Evolutionary conservation across 2,329 filamentous ascomycete genomes (phyloP), one percentile per base, ranked within the genome.

Genomic region (Microsporum canis): DNA sequence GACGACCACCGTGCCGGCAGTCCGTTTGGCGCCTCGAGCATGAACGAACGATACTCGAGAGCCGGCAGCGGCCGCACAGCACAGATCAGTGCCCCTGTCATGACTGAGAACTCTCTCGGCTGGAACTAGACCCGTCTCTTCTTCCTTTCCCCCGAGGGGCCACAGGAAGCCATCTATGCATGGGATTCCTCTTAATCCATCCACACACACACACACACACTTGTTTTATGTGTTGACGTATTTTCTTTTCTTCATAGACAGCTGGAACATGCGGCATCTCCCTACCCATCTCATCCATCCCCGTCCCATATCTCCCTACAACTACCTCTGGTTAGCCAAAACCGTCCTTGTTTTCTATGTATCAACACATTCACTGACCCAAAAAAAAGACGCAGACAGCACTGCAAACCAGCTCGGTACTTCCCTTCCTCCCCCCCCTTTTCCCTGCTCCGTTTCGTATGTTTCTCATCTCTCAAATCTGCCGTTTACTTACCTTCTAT

Each of bases 31-130:
- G 69, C 61, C 43, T 75, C 73, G 57, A 69, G 72, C 58, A 71
- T 74, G 57, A 74, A 73, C 61, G 78, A 83, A 68, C 84, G 87
- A 60, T 83, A 81, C 66, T 91, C 88, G 71, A 88, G 87, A 66
- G 41, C 38, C 27, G 81, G 81, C 57, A 86, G 81, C 66, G 80
- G 83, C 60, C 78, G 86, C 64, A 86, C 85, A 60, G 82, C 85
- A 69, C 83, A 87, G 75, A 96, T 96, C 72, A 95, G 89, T 64
- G 89, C 89, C 38, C 91, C 91, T 2, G 88, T 96, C 65, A 91
- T 91, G 74, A 88, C 91, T 2, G 91, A 95, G 79, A 96, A 96
- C 81, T 95, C 90, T 58, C 83, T 96, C 66, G 91, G 91, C 69
- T 96, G 91, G 91, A 95, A 95, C 79, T 96, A 81, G 84, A 69